Conservation (phyloP, 805 yeast genomes). For the Naumovozyma castellii region DNA sequence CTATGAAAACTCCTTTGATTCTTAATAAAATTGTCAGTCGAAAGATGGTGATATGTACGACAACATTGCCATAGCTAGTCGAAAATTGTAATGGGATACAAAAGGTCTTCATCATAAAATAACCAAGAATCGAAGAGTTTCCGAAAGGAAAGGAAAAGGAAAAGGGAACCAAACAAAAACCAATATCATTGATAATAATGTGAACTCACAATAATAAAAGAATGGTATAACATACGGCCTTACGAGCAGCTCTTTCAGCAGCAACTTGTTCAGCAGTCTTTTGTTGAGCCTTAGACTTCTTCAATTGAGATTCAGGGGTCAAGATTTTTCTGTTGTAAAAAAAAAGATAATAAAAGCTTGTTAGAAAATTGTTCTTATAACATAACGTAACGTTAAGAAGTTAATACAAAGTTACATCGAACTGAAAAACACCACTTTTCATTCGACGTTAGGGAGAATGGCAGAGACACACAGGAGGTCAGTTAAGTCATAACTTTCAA, state of each 20-base stretch:
- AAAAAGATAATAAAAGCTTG: slow-evolving; percentile 1
- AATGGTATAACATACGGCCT: slow-evolving; percentile 55
- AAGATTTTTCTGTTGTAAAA: slow-evolving; percentile 32
- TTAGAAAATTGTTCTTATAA: not conserved
- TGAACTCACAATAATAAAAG: slow-evolving; percentile 3
- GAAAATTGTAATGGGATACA: slow-evolving; percentile 35
- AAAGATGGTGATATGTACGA: slow-evolving; percentile 69
- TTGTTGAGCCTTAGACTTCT: slow-evolving; percentile 71
- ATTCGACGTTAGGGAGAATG: slow-evolving; percentile 31
- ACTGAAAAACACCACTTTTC: slow-evolving; percentile 33
- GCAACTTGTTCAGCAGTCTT: slow-evolving; percentile 69
- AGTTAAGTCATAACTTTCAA: slow-evolving; percentile 1
- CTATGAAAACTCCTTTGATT: not conserved
- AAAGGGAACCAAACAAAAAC: slow-evolving; percentile 1
- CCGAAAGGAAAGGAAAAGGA: slow-evolving; percentile 6
- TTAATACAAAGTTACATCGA: slow-evolving; percentile 26
- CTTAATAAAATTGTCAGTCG: slow-evolving; percentile 40
- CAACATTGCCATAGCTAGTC: slow-evolving; percentile 68
- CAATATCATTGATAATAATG: slow-evolving; percentile 1
- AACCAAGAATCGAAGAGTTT: not conserved
- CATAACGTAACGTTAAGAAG: not conserved
- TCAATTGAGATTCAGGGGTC: slow-evolving; percentile 77
- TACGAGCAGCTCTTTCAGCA: slow-evolving; percentile 70
- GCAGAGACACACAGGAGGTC: slow-evolving; percentile 29
- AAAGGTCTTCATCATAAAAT: slow-evolving; percentile 42